Evolutionary conservation across 2,329 filamentous ascomycete genomes (phyloP).

Genomic region (Tricladium varicosporioides): DNA sequence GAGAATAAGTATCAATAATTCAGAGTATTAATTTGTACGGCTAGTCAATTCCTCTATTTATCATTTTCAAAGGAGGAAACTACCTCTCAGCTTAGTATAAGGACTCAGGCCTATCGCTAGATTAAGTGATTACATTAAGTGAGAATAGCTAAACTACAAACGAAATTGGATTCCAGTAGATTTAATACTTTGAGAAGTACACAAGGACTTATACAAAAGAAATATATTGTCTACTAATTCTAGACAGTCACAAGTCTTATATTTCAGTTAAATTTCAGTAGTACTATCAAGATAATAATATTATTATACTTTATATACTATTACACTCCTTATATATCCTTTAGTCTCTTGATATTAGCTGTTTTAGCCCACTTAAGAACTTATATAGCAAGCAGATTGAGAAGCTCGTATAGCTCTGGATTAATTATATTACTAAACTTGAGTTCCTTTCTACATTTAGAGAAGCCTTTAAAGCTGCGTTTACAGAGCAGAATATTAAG

Average conservation of each 20-base stretch:
- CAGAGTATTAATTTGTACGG: conserved; percentile 25
- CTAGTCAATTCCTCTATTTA: conserved; percentile 25
- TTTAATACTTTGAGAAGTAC: conserved; percentile 4
- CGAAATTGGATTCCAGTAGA: background rate
- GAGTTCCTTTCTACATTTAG: background rate
- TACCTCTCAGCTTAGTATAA: conserved; percentile 7
- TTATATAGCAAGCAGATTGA: no score
- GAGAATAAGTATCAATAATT: conserved; percentile 31
- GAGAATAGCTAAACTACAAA: conserved; percentile 1
- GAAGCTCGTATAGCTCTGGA: no score
- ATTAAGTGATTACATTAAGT: conserved; percentile 23
- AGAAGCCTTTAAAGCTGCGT: background rate
- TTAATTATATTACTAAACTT: no score
- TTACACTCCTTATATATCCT: background rate
- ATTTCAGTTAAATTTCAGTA: background rate
- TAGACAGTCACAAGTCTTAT: background rate
- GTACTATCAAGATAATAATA: background rate
- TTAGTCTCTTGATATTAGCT: background rate
- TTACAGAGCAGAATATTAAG: background rate
- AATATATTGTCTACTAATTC: background rate
- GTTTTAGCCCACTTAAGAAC: background rate
- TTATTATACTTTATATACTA: background rate
- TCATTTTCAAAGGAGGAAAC: conserved; percentile 27
- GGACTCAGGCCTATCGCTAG: conserved; percentile 13
- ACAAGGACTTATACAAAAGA: background rate